Base-by-base conservation (phyloP, 2,329 filamentous ascomycete genomes). In the Acephala macrosclerotiorum region DNA sequence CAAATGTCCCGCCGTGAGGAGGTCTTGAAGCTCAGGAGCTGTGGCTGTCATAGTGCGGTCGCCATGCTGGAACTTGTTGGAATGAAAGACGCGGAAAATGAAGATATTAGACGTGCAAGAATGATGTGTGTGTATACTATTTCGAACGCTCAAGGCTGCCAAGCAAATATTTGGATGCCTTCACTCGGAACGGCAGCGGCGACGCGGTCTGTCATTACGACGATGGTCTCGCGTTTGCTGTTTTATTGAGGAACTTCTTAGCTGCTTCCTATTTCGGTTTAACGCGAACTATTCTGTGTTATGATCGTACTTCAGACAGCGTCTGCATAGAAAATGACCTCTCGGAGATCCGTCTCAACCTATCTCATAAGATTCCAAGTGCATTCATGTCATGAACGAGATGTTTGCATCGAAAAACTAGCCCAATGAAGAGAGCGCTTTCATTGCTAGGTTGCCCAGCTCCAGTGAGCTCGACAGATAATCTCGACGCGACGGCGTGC, bases 81-180 rank as follows among this genome's bases (percentile, higher is more conserved):
- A 22, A 49, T 49, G 11, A 49, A 3, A 22, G 18, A 22, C 14
- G 2, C 18, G 6, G n/a, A 49, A 22, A 49, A 22, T 14, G n/a
- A 8, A 5, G 20, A 25, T 20, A 20, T 49, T 7, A 7, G n/a
- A 22, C 20, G 40, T 16, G 40, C 16, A n/a, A 18, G n/a, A 42
- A 42, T 6, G 45, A 11, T 25, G n/a, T 25, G n/a, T 22, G 20
- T 49, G 25, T 22, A 49, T 49, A 49, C 45, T 49, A 11, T 22
- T 18, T 22, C 20, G n/a, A n/a, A 25, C n/a, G n/a, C n/a, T 49
- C 25, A n/a, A 49, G 6, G 20, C 20, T 22, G n/a, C 45, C n/a
- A 49, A 49, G 45, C 3, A 49, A 25, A 22, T 49, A 49, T 49
- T 49, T 25, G 45, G 45, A 22, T 49, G 45, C 45, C 45, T 49